phyloP scores from a whole-genome alignment of 306 rosid species.

The Cucurbita ficifolia region DNA sequence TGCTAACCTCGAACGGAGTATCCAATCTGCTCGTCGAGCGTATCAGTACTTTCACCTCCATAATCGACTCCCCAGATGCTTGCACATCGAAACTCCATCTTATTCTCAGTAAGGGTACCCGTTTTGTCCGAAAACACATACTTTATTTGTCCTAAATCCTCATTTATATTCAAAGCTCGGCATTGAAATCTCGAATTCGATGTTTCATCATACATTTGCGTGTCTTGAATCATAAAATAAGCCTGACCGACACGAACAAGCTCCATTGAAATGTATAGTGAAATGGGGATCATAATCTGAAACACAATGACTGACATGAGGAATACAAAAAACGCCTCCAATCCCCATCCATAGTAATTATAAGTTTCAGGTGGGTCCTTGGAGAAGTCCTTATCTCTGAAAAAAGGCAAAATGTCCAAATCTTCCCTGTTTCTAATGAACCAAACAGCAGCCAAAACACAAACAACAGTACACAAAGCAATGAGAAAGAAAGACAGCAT shows the following conservation, averaged over 20 bases:
- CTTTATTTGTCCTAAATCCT: slow-evolving; percentile 89
- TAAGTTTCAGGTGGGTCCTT: slow-evolving; percentile 18
- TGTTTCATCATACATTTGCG: slow-evolving; percentile 60
- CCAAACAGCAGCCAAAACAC: slow-evolving; percentile 77
- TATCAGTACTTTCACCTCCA: slow-evolving; percentile 17
- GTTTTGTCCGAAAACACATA: slow-evolving; percentile 94
- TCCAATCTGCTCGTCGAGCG: slow-evolving; percentile 28
- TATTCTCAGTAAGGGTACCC: slow-evolving; percentile 93
- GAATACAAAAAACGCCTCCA: slow-evolving; percentile 62
- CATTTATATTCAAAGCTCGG: slow-evolving; percentile 88
- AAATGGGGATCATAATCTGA: slow-evolving; percentile 94
- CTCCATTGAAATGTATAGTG: slow-evolving; percentile 90
- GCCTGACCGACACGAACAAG: slow-evolving; percentile 95
- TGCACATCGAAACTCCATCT: slow-evolving; percentile 89
- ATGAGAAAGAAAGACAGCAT: slow-evolving; percentile 61
- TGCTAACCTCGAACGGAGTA: slow-evolving; percentile 43
- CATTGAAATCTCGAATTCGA: slow-evolving; percentile 76
- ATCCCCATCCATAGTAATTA: slow-evolving; percentile 60
- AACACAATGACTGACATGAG: slow-evolving; percentile 87
- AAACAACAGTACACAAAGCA: slow-evolving; percentile 50
- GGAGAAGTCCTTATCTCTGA: slow-evolving; percentile 40
- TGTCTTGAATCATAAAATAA: slow-evolving; percentile 71
- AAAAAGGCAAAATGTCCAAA: slow-evolving; percentile 42
- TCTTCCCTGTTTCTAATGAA: slow-evolving; percentile 34
- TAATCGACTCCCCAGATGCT: slow-evolving; percentile 83